Base-by-base conservation (phyloP, 768 basidiomycete genomes). In the Kondoa subrosea region DNA sequence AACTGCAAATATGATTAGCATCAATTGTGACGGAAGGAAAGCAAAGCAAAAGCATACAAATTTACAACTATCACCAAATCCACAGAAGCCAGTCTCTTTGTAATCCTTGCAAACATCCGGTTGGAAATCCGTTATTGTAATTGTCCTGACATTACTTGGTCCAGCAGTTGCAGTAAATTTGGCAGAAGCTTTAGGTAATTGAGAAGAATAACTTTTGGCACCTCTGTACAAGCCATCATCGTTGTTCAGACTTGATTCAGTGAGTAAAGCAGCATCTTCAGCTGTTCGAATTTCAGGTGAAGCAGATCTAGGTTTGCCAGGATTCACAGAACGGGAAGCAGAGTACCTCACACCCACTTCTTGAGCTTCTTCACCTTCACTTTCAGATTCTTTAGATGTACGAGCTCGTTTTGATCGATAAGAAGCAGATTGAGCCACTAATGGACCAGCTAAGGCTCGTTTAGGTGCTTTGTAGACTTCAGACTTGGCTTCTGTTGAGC, bases 21-120 rank as follows among this genome's bases (percentile, higher is more conserved):
- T 25, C 56, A 56, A 56, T 25, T 25, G 8, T 26, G 31, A 59
- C 96, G 69, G 69, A 66, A 0, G 17, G 1, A 16, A 32, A 40
- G 58, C 25, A 30, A n/a, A n/a, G 27, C 12, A 27, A 21, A 17
- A 16, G 26, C 4, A 16, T 66, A 27, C 34, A 68, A 59, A 71
- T 81, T 96, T 97, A 79, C 95, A 99, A 2, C 91, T 91, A 78
- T 99, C 95, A 32, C 95, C 95, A 77, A 93, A 99, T 26, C 95
- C 95, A 78, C 95, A 99, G 76, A 89, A 99, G 0, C 95, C 95
- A 64, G 95, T 99, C 80, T 97, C 93, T 85, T 95, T 96, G 78
- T 99, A 99, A 78, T 97, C 93, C 78, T 99, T 99, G 79, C 93
- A 99, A 21, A 99, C 93, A 75, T 97, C 93, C 1, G 93, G 93